Evolutionary conservation across 2,329 filamentous ascomycete species (phyloP).

Genomic region (Colletotrichum liriopes): DNA sequence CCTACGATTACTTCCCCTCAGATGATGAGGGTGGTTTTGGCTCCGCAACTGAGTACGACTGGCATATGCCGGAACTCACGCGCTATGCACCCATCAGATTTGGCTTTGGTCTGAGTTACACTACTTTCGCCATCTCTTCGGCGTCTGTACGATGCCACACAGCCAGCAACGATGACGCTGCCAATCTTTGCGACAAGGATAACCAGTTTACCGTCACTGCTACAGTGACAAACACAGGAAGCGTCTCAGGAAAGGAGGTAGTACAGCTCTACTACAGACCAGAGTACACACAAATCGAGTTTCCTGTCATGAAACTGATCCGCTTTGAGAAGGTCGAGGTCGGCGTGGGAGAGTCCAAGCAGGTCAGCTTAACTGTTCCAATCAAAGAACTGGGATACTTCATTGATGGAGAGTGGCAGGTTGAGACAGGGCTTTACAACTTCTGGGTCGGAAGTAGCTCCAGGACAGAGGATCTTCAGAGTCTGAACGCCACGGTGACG

Average conservation of each 20-base stretch:
- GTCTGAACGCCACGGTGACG: constrained; percentile 20
- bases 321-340: constrained; percentile 64
- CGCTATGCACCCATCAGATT: constrained; percentile 68
- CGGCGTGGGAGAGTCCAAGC: constrained; percentile 55
- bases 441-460: constrained; percentile 52
- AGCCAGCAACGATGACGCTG: constrained; percentile 45
- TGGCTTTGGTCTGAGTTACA: constrained; percentile 78
- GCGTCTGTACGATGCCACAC: neutral
- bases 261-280: constrained; percentile 59
- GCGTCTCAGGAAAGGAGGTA: constrained; percentile 52
- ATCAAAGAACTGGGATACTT: constrained; percentile 50
- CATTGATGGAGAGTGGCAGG: constrained; percentile 46
- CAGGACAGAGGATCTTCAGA: constrained; percentile 33
- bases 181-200: constrained; percentile 44
- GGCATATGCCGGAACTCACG: constrained; percentile 53
- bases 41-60: constrained; percentile 70
- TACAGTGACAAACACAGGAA: constrained; percentile 64
- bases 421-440: constrained; percentile 48
- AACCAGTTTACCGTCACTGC: constrained; percentile 59
- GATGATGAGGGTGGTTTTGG: constrained; percentile 73
- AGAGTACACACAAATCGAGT: constrained; percentile 55
- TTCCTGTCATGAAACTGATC: constrained; percentile 63
- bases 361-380: constrained; percentile 52
- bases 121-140: constrained; percentile 69
- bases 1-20: constrained; percentile 76